Evolutionary conservation across 1,284 basidiomycete species (phyloP), one percentile per base, ranked within the genome.

Genomic region (Ceratobasidium sp.): DNA sequence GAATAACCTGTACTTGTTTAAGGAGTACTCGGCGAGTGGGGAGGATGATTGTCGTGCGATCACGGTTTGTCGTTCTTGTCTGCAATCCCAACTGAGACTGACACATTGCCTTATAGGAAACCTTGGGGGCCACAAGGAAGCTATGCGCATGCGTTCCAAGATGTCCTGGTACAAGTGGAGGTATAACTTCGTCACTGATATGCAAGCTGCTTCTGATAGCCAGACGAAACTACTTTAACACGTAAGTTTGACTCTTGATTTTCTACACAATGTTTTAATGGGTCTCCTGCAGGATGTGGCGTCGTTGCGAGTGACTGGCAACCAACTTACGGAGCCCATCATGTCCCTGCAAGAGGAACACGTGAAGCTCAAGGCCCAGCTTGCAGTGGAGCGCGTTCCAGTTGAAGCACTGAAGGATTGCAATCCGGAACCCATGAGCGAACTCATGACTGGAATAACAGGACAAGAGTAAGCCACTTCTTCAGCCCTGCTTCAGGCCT

Each of bases 341-440:
- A 82, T 82, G 0, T 76, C 79, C 12, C 74, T 86, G 32, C 74
- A 79, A 17, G 77, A 77, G 3, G 77, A 80, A 43, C 78, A 80
- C n/a, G n/a, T n/a, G n/a, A n/a, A n/a, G n/a, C n/a, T n/a, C n/a
- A n/a, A n/a, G n/a, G n/a, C n/a, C n/a, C 80, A 83, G 71, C 76
- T 86, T 40, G 76, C 76, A 3, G 74, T 75, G 43, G 83, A 84
- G 70, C 76, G 79, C 31, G 71, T 74, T 53, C 75, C 79, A n/a
- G 81, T 83, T 25, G 75, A 74, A 10, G 81, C 82, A 67, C 78
- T 84, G 47, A 79, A 78, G 56, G 77, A 75, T 6, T 83, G 82
- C 74, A 82, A 84, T 73, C 79, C 80, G 65, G 78, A 80, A 17
- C 81, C 83, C 71, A 76, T 86, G 55, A 75, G 74, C 20, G 78